These are phyloP conservation scores for Tuctoria greenei DNA, from an alignment of 176 grass and related monocot species.

Conservation along the genomic window DNA sequence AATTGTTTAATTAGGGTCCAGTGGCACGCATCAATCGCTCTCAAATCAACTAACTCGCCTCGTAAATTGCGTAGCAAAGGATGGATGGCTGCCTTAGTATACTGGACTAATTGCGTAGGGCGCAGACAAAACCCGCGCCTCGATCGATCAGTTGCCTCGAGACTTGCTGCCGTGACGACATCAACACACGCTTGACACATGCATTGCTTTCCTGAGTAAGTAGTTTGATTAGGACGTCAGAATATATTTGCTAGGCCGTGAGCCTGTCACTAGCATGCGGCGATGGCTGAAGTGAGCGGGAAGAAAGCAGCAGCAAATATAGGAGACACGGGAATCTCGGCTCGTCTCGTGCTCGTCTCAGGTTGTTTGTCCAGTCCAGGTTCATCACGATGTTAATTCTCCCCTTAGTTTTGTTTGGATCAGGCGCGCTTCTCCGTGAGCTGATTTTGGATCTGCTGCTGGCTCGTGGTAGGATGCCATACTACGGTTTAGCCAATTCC, in stretches of 20 bases:
- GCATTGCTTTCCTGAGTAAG: background rate
- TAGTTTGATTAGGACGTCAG: no score
- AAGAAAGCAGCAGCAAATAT: no score
- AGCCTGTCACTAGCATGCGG: no score
- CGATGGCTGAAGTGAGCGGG: no score
- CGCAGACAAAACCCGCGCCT: background rate
- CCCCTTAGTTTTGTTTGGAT: no score
- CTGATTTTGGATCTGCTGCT: no score
- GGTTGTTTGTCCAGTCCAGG: conserved; percentile 20
- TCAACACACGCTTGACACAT: conserved; percentile 16
- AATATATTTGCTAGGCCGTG: no score
- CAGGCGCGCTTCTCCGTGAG: no score
- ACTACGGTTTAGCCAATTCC: background rate
- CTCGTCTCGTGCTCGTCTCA: background rate
- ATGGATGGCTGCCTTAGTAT: no score
- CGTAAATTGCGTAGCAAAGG: background rate
- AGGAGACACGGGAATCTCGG: background rate
- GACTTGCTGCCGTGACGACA: conserved; percentile 34
- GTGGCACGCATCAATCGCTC: background rate
- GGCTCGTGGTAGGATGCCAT: no score
- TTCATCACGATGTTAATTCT: background rate
- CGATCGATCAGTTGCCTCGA: conserved; percentile 28
- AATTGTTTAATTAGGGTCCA: background rate
- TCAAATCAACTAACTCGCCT: background rate
- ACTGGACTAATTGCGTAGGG: conserved; percentile 20